Conservation (phyloP, 805 yeast genomes). For the Wickerhamiella parazyma region DNA sequence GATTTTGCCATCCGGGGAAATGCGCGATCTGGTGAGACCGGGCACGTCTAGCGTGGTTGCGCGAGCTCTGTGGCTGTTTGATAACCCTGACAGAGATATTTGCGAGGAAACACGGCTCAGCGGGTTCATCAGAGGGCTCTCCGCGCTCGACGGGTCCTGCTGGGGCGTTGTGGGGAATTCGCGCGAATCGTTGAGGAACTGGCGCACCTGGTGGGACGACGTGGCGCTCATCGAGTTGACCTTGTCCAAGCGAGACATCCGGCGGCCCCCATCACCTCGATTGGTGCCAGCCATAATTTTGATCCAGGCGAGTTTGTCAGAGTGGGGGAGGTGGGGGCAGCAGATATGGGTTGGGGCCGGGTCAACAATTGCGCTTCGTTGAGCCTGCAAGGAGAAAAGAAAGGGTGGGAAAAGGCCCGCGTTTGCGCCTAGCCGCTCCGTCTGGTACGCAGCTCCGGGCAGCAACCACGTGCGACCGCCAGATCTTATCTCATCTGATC, state of each 20-base stretch:
- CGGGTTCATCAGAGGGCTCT: constrained; percentile 15
- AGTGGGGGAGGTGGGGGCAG: not conserved
- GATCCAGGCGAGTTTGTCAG: not conserved
- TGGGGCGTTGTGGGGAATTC: not conserved
- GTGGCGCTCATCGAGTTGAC: constrained; percentile 17
- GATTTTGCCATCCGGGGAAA: constrained; percentile 50
- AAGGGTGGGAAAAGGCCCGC: no score
- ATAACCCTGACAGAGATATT: not conserved
- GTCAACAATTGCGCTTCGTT: no score
- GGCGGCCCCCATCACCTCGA: constrained; percentile 7
- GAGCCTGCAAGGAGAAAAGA: no score
- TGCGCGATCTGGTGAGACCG: constrained; percentile 71
- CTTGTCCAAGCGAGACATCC: constrained; percentile 17
- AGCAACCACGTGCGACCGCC: no score
- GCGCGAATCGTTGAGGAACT: constrained; percentile 3
- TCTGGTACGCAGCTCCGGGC: no score
- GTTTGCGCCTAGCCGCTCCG: no score
- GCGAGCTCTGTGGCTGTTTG: constrained; percentile 21
- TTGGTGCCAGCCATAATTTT: not conserved
- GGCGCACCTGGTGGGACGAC: constrained; percentile 11
- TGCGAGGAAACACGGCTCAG: constrained; percentile 2
- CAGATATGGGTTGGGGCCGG: not conserved
- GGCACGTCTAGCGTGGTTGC: constrained; percentile 86
- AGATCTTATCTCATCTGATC: no score
- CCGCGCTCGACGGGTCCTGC: constrained; percentile 17